These are phyloP conservation scores for Debaryomycetaceae sp. DNA, from an alignment of 1,139 yeast species.

Conservation along the genomic window DNA sequence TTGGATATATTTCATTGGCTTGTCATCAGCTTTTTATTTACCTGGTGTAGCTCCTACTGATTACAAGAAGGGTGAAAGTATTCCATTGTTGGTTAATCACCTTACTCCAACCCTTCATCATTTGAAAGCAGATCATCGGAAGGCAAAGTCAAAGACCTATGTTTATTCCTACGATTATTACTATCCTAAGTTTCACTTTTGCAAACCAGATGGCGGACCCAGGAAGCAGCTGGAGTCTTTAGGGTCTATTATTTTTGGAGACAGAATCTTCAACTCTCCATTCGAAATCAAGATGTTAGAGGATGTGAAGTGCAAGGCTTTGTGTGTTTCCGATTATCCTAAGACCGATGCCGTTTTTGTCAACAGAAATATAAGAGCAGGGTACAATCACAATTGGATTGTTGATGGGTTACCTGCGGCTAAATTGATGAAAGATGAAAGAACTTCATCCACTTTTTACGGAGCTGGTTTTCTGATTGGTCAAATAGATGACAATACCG, in stretches of 20 bases:
- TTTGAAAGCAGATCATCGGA: constrained; percentile 21
- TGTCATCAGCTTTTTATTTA: constrained; percentile 64
- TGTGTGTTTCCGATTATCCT: constrained; percentile 63
- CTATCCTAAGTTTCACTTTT: constrained; percentile 78
- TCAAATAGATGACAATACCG: constrained; percentile 43
- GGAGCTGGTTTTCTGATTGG: constrained; percentile 86
- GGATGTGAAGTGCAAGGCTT: constrained; percentile 57
- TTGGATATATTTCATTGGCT: constrained; percentile 14
- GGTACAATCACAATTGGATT: constrained; percentile 88
- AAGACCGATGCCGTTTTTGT: constrained; percentile 70
- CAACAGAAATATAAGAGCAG: constrained; percentile 72
- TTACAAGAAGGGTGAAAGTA: constrained; percentile 64
- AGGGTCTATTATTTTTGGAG: constrained; percentile 94
- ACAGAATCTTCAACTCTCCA: constrained; percentile 91
- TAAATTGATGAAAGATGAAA: constrained; percentile 49
- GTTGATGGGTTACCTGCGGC: constrained; percentile 96
- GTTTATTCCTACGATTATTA: constrained; percentile 84
- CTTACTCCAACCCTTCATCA: constrained; percentile 75
- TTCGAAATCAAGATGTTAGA: constrained; percentile 76
- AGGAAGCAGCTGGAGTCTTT: constrained; percentile 81
- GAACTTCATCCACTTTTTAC: constrained; percentile 61
- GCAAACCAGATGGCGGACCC: constrained; percentile 68
- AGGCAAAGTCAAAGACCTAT: constrained; percentile 43
- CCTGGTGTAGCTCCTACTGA: constrained; percentile 97
- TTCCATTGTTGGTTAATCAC: constrained; percentile 83